Conservation (phyloP, 176 grass and related monocot genomes). For the Avena atlantica region DNA sequence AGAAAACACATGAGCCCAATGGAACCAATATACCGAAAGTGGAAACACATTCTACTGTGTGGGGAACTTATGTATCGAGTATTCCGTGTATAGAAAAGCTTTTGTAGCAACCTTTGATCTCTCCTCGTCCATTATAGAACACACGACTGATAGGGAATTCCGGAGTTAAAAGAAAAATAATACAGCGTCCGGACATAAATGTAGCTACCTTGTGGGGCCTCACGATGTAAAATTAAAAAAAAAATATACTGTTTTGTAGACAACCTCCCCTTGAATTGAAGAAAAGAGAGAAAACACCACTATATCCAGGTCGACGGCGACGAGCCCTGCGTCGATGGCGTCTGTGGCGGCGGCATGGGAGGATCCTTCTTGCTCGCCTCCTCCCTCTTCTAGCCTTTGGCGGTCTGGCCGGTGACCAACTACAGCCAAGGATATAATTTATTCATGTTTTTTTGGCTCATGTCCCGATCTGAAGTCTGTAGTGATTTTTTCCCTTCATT, state of each 20-base stretch:
- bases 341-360: too few species aligned
- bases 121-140: too few species aligned
- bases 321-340: too few species aligned
- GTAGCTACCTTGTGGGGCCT: neutral
- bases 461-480: too few species aligned
- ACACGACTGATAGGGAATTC: neutral
- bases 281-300: neutral
- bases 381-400: too few species aligned
- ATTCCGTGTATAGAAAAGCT: conserved; percentile 45
- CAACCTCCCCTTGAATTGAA: neutral
- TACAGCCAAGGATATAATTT: too few species aligned
- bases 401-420: too few species aligned
- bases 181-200: too few species aligned
- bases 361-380: too few species aligned
- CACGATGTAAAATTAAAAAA: neutral
- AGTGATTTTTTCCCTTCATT: too few species aligned
- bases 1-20: neutral
- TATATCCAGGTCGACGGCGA: too few species aligned
- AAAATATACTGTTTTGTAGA: neutral
- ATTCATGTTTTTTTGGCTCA: too few species aligned
- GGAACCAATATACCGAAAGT: neutral
- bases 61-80: conserved; percentile 71
- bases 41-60: neutral
- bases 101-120: conserved; percentile 69
- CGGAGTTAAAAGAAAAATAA: neutral